phyloP scores from a whole-genome alignment of 129 eudicot species.

The Chrysanthemum lavandulifolium region DNA sequence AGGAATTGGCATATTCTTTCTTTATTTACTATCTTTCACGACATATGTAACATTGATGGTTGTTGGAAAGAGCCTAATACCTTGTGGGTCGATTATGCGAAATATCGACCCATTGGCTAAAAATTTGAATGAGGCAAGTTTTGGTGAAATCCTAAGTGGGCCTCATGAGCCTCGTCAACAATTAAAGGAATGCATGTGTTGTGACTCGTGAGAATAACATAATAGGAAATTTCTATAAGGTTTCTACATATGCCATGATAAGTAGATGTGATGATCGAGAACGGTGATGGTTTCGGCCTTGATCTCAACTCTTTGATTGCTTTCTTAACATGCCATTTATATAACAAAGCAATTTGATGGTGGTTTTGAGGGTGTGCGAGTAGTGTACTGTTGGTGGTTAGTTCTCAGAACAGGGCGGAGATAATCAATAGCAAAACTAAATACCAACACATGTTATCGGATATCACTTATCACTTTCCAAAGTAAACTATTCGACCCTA shows the following conservation, averaged over 20 bases:
- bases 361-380: too few species aligned
- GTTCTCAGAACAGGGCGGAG: too few species aligned
- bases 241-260: constrained; percentile 77
- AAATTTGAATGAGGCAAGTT: constrained; percentile 59
- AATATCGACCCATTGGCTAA: constrained; percentile 71
- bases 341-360: too few species aligned
- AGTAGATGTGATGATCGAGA: constrained; percentile 50
- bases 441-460: too few species aligned
- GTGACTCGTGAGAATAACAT: too few species aligned
- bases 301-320: constrained; percentile 55
- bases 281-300: constrained; percentile 61
- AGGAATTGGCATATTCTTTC: constrained; percentile 62
- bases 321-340: constrained; percentile 45
- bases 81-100: constrained; percentile 80
- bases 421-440: too few species aligned
- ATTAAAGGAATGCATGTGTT: constrained; percentile 31
- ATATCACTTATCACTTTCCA: too few species aligned
- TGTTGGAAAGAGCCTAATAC: constrained; percentile 73
- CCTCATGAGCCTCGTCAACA: constrained; percentile 91
- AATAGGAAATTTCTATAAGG: neutral
- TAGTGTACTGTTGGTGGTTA: too few species aligned
- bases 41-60: constrained; percentile 75
- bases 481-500: too few species aligned
- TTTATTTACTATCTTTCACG: constrained; percentile 54
- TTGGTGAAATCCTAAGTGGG: constrained; percentile 68